phyloP scores from a whole-genome alignment of 768 basidiomycete species.

The Pleurotus citrinopileatus region DNA sequence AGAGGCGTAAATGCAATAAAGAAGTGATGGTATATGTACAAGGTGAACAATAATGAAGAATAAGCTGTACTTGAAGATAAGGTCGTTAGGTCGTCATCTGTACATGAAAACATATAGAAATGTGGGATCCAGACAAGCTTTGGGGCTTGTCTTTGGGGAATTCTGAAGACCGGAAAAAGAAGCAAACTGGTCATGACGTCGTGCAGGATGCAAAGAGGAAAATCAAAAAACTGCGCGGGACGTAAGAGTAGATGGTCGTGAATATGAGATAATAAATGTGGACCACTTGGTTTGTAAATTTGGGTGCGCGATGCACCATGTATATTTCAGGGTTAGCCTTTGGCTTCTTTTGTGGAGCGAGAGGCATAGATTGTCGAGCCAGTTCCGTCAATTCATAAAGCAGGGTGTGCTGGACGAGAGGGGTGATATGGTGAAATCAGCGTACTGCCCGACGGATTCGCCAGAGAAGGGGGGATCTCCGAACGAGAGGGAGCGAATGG shows the following conservation, averaged over 20 bases:
- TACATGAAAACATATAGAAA: slow-evolving; percentile 9
- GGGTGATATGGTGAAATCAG: slow-evolving; percentile 30
- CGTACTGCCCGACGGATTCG: slow-evolving; percentile 24
- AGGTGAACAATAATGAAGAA: slow-evolving; percentile 8
- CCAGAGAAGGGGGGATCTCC: slow-evolving; percentile 31
- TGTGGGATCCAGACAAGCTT: slow-evolving; percentile 1
- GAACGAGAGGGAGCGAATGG: slow-evolving; percentile 43
- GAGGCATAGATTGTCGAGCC: not conserved
- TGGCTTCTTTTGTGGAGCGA: not conserved
- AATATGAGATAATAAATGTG: not conserved
- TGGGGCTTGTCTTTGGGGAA: slow-evolving; percentile 1
- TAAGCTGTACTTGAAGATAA: slow-evolving; percentile 7
- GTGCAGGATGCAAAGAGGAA: slow-evolving; percentile 3
- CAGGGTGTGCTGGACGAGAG: slow-evolving; percentile 41
- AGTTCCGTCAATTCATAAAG: slow-evolving; percentile 34
- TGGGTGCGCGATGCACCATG: not conserved
- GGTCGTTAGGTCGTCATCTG: slow-evolving; percentile 9
- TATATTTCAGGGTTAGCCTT: slow-evolving; percentile 1
- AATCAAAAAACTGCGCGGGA: not conserved
- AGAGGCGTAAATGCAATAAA: slow-evolving; percentile 14
- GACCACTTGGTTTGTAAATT: not conserved
- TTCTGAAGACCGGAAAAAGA: not conserved
- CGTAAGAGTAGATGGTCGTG: slow-evolving; percentile 1
- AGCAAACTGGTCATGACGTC: slow-evolving; percentile 8
- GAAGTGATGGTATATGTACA: slow-evolving; percentile 2